Conservation (phyloP, 2,329 filamentous ascomycete genomes). For the Claviceps humidiphila region DNA sequence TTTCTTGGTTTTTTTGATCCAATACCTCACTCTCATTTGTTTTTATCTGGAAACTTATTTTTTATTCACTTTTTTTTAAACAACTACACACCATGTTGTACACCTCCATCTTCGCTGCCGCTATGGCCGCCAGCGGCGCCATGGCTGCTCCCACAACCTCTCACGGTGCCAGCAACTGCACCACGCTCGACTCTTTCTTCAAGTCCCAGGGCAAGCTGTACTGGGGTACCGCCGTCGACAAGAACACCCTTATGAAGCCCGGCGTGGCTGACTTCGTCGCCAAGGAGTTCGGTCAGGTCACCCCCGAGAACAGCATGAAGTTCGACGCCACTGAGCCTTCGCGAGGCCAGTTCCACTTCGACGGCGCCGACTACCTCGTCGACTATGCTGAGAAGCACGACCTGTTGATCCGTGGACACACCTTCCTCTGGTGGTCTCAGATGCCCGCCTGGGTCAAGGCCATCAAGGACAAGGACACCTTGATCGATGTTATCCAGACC, state of each 20-base stretch:
- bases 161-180: neutral
- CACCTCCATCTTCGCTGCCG: neutral
- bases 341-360: conserved; percentile 41
- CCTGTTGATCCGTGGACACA: neutral
- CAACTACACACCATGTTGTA: neutral
- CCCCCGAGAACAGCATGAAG: conserved; percentile 59
- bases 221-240: neutral
- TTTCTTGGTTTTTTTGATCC: neutral
- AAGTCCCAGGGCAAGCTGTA: neutral
- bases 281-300: conserved; percentile 44
- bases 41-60: neutral
- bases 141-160: neutral
- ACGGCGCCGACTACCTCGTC: neutral
- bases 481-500: neutral
- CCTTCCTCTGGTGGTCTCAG: neutral
- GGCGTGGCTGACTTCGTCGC: neutral
- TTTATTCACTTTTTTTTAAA: neutral
- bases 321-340: conserved; percentile 44
- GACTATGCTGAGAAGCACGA: neutral
- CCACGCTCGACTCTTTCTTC: neutral
- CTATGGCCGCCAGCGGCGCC: neutral
- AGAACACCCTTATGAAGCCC: accelerated
- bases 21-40: neutral
- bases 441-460: neutral
- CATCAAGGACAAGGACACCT: neutral